Evolutionary conservation across 2,329 filamentous ascomycete genomes (phyloP).

Genomic region (Plectosphaerella plurivora): DNA sequence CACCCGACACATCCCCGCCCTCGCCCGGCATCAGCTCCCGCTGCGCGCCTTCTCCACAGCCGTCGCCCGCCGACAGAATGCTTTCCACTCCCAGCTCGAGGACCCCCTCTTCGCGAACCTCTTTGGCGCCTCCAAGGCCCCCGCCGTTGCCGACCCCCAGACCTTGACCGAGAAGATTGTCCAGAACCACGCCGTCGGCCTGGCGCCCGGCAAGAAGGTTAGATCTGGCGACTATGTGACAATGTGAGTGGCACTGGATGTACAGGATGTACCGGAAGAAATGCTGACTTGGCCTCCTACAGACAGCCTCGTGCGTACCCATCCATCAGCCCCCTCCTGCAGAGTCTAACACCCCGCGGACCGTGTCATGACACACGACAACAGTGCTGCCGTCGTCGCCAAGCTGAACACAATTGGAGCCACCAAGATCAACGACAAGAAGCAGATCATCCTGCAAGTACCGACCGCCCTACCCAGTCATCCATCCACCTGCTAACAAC

Average conservation of each 20-base stretch:
- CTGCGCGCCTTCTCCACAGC: conserved; percentile 3
- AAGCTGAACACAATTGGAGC: conserved; percentile 82
- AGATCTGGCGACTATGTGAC: conserved; percentile 80
- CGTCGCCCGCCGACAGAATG: conserved; percentile 35
- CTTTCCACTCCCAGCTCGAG: conserved; percentile 62
- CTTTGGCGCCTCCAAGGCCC: background rate
- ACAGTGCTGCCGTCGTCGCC: conserved; percentile 66
- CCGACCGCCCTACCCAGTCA: conserved; percentile 27
- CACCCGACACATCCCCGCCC: conserved; percentile 21
- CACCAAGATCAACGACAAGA: conserved; percentile 62
- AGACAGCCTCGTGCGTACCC: no score
- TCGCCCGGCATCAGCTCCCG: conserved; percentile 3
- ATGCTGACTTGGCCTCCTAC: no score
- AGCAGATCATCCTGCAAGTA: conserved; percentile 61
- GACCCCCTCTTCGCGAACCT: conserved; percentile 26
- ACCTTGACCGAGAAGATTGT: conserved; percentile 93
- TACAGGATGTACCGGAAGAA: no score
- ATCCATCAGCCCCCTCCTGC: no score
- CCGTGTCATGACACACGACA: conserved; percentile 83
- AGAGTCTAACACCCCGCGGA: conserved; percentile 38
- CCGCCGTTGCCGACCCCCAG: conserved; percentile 36
- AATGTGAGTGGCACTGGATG: conserved; percentile 30
- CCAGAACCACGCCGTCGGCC: conserved; percentile 72
- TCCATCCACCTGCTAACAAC: conserved; percentile 47
- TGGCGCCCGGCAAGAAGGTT: conserved; percentile 71